A percentile compares a stretch with the other conserved stretches of the same genome.
phyloP scores from a whole-genome alignment of 179 eudicot genomes.

The Gypsophila paniculata region DNA sequence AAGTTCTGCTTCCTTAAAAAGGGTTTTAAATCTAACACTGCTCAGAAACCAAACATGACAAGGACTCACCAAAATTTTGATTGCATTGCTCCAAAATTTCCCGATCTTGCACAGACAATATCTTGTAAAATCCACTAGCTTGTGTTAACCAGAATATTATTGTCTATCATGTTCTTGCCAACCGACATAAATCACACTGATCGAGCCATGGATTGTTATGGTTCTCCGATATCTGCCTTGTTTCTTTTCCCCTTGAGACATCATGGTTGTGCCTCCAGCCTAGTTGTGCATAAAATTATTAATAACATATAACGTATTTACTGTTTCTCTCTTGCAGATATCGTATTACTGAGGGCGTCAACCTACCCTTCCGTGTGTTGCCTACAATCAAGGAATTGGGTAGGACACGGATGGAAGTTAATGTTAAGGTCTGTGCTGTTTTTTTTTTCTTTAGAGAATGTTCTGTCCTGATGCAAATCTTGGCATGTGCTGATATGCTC shows the following conservation, averaged over 20 bases:
- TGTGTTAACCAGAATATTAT: neutral
- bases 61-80: no score
- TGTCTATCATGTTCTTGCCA: neutral
- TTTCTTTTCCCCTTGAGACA: neutral
- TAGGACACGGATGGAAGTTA: slow-evolving; percentile 98
- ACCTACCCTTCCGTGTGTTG: slow-evolving; percentile 95
- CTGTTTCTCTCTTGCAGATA: slow-evolving; percentile 44
- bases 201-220: neutral
- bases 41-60: no score
- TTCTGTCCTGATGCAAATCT: neutral
- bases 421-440: slow-evolving; percentile 72
- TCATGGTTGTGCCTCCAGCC: neutral
- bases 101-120: no score
- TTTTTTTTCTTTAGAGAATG: slow-evolving; percentile 1
- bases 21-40: no score
- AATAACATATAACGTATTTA: neutral
- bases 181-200: neutral
- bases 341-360: slow-evolving; percentile 98
- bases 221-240: neutral
- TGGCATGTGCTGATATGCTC: slow-evolving; percentile 7
- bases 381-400: slow-evolving; percentile 99
- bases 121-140: neutral
- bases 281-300: neutral
- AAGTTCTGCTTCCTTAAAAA: no score
- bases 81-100: no score